Evolutionary conservation across 345 rosid species (phyloP).

Genomic region (Capsella bursapastoris): DNA sequence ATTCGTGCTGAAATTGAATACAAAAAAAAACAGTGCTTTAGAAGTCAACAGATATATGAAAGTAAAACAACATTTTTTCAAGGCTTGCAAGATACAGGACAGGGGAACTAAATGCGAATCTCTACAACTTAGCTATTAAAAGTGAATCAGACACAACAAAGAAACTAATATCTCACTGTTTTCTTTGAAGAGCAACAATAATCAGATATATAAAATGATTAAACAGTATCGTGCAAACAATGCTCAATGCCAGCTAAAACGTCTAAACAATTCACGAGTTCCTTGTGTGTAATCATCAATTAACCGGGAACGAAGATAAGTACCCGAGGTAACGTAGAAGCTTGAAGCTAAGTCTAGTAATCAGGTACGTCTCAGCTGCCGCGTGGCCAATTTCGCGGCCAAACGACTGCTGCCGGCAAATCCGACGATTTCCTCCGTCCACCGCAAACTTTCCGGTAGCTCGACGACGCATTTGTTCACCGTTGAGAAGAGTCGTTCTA

Average conservation of each 20-base stretch:
- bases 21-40: neutral
- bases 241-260: conserved; percentile 12
- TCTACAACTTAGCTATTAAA: conserved; percentile 7
- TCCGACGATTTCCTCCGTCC: conserved; percentile 37
- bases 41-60: neutral
- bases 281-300: neutral
- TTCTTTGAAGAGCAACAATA: neutral
- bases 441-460: conserved; percentile 33
- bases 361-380: conserved; percentile 74
- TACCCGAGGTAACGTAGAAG: conserved; percentile 91
- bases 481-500: conserved; percentile 5
- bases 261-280: neutral
- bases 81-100: conserved; percentile 1
- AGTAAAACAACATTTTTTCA: neutral
- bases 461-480: conserved; percentile 49
- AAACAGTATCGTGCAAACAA: neutral
- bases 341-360: conserved; percentile 71
- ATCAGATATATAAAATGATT: neutral
- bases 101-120: conserved; percentile 4
- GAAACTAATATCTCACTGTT: neutral
- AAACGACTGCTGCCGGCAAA: conserved; percentile 57
- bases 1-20: neutral
- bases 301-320: conserved; percentile 15
- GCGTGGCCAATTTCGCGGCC: conserved; percentile 69
- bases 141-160: conserved; percentile 14